phyloP scores from a whole-genome alignment of 202 grass and related monocot genomes.

The Bolboschoenoplectus hybrid region DNA sequence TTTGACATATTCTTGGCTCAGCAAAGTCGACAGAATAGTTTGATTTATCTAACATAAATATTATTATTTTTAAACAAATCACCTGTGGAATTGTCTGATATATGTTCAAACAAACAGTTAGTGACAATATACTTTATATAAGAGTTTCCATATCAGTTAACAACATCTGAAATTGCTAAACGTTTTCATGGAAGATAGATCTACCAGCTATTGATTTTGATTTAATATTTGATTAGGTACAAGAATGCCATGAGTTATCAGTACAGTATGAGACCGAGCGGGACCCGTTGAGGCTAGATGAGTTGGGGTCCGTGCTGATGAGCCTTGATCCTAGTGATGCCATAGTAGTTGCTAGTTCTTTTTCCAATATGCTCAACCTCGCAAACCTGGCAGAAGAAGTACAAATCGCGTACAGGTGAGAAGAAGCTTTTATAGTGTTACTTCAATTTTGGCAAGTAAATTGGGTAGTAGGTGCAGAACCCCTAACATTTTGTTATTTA shows the following conservation, averaged over 20 bases:
- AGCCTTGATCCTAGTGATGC: slow-evolving; percentile 55
- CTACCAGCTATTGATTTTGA: slow-evolving; percentile 3
- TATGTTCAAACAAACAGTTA: neutral
- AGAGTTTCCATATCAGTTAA: neutral
- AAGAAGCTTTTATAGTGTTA: slow-evolving; percentile 9
- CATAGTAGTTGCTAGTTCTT: slow-evolving; percentile 70
- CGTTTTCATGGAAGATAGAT: slow-evolving; percentile 1
- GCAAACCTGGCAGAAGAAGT: slow-evolving; percentile 91
- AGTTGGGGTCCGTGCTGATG: slow-evolving; percentile 58
- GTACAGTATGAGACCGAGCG: slow-evolving; percentile 65
- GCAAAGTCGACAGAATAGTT: slow-evolving; percentile 21
- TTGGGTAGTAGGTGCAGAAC: neutral
- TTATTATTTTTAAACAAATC: neutral
- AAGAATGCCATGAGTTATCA: slow-evolving; percentile 80
- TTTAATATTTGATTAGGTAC: slow-evolving; percentile 51
- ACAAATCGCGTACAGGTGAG: slow-evolving; percentile 60
- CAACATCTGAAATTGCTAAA: slow-evolving; percentile 6
- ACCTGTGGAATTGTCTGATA: neutral
- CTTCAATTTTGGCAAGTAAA: neutral
- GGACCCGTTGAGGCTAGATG: slow-evolving; percentile 49
- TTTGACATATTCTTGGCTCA: neutral
- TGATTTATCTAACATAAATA: slow-evolving; percentile 5
- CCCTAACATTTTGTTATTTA: neutral
- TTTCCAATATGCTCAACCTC: slow-evolving; percentile 93
- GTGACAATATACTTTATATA: neutral